phyloP scores from a whole-genome alignment of 768 basidiomycete genomes.

The Suillus lakei region DNA sequence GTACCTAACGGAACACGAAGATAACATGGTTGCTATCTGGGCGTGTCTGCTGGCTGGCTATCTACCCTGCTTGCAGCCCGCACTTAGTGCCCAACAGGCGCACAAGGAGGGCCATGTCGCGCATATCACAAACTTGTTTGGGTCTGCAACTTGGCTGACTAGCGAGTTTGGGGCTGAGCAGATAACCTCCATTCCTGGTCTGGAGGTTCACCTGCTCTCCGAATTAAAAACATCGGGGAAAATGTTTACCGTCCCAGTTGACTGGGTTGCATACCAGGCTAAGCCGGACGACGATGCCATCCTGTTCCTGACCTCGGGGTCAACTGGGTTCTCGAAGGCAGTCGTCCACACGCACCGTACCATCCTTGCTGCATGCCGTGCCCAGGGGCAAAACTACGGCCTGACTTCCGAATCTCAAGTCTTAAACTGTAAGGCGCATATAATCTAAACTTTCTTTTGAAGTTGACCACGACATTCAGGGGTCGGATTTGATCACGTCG shows the following conservation, averaged over 20 bases:
- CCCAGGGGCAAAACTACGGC: slow-evolving; percentile 40
- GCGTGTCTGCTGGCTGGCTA: slow-evolving; percentile 34
- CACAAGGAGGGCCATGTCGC: slow-evolving; percentile 33
- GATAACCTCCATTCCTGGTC: slow-evolving; percentile 24
- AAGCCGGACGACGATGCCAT: slow-evolving; percentile 36
- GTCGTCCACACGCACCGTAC: slow-evolving; percentile 45
- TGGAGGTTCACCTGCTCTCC: slow-evolving; percentile 31
- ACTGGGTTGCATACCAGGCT: slow-evolving; percentile 24
- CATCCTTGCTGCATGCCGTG: slow-evolving; percentile 36
- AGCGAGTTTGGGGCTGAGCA: slow-evolving; percentile 32
- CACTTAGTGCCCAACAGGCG: slow-evolving; percentile 35
- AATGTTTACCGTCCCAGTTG: background rate
- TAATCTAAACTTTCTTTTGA: background rate
- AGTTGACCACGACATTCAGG: slow-evolving; percentile 18
- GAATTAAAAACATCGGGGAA: slow-evolving; percentile 21
- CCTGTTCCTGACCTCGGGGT: slow-evolving; percentile 46
- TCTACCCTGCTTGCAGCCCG: slow-evolving; percentile 36
- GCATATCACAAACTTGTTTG: slow-evolving; percentile 33
- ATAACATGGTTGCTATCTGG: slow-evolving; percentile 39
- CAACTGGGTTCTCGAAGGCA: slow-evolving; percentile 49
- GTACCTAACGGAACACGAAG: slow-evolving; percentile 38
- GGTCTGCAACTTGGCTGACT: slow-evolving; percentile 37
- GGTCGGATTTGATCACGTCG: slow-evolving; percentile 53
- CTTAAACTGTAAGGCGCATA: slow-evolving; percentile 40
- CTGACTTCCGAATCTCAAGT: slow-evolving; percentile 39